These are phyloP conservation scores for Mariannaea sp. DNA, from an alignment of 2,329 filamentous ascomycete species.

Conservation along the genomic window DNA sequence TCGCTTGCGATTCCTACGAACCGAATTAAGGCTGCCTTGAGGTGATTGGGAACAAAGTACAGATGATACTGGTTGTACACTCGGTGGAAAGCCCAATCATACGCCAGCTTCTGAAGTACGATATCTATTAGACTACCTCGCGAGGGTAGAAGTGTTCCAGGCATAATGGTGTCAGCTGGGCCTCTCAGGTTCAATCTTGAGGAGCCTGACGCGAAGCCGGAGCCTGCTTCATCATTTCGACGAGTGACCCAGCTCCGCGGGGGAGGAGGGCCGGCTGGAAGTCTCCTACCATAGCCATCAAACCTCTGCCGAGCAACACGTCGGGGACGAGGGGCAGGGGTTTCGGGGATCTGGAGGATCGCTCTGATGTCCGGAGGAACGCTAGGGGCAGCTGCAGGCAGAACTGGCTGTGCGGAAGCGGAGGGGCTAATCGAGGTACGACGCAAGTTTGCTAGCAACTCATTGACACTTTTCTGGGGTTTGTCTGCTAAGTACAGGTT, in stretches of 20 bases:
- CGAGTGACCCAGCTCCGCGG: constrained; percentile 59
- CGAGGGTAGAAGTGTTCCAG: constrained; percentile 51
- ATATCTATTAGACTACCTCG: constrained; percentile 57
- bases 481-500: constrained; percentile 39
- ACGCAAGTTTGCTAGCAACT: constrained; percentile 62
- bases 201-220: constrained; percentile 24
- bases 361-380: constrained; percentile 63
- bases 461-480: constrained; percentile 57
- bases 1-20: constrained; percentile 52
- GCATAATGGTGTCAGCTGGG: constrained; percentile 43
- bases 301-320: constrained; percentile 48
- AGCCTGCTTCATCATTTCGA: constrained; percentile 30
- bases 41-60: constrained; percentile 57
- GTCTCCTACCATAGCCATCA: constrained; percentile 54
- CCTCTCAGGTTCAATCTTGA: constrained; percentile 28
- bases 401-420: constrained; percentile 34
- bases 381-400: constrained; percentile 51
- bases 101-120: constrained; percentile 54
- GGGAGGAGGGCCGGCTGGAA: constrained; percentile 63
- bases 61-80: constrained; percentile 63
- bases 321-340: constrained; percentile 56
- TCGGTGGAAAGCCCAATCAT: constrained; percentile 60
- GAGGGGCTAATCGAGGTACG: constrained; percentile 46
- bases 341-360: constrained; percentile 64
- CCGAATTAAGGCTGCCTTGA: constrained; percentile 57